These are phyloP conservation scores for Talaromyces stipitatus DNA, from an alignment of 495 filamentous ascomycete species.

Conservation along the genomic window DNA sequence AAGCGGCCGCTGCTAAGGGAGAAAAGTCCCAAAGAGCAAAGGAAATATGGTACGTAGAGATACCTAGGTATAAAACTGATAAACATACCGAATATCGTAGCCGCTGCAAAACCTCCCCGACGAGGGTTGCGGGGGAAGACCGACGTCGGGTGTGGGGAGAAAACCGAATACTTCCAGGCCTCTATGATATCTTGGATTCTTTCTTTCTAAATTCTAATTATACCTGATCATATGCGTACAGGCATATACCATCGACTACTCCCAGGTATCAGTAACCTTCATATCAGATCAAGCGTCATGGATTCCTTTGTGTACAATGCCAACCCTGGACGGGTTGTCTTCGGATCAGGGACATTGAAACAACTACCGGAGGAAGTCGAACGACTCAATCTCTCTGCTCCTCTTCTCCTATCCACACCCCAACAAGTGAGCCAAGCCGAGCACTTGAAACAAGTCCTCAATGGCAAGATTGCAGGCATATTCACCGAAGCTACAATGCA, in stretches of 20 bases:
- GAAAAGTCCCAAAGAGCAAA: too few species aligned
- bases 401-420: constrained; percentile 53
- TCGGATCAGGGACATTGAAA: constrained; percentile 53
- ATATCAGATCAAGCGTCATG: constrained; percentile 21
- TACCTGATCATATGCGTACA: background rate
- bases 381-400: constrained; percentile 44
- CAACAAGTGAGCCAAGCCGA: constrained; percentile 48
- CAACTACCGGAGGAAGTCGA: constrained; percentile 53
- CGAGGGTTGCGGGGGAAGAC: background rate
- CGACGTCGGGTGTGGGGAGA: background rate
- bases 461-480: constrained; percentile 45
- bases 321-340: constrained; percentile 53
- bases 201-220: background rate
- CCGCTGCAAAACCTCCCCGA: background rate
- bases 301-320: constrained; percentile 55
- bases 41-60: background rate
- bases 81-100: background rate
- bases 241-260: background rate
- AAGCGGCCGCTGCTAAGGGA: too few species aligned
- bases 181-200: background rate
- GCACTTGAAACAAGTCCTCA: constrained; percentile 38
- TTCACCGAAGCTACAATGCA: constrained; percentile 63
- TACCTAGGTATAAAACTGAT: background rate
- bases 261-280: background rate
- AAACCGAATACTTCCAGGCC: background rate